Evolutionary conservation across 805 yeast genomes (phyloP).

Genomic region (Saturnispora galanensis): DNA sequence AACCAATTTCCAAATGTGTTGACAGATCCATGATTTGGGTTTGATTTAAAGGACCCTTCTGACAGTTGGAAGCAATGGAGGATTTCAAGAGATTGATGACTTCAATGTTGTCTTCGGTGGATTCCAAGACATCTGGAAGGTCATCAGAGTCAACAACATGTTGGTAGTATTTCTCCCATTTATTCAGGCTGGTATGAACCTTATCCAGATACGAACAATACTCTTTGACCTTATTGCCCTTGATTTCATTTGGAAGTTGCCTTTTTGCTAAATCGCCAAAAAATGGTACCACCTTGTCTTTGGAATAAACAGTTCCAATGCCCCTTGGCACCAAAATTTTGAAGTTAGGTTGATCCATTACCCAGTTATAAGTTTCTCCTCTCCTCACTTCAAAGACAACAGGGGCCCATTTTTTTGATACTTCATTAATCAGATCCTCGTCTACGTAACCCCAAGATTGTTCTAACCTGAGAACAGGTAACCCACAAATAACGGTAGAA

Average conservation of each 20-base stretch:
- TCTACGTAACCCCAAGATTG: constrained; percentile 70
- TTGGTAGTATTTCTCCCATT: constrained; percentile 71
- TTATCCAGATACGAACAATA: constrained; percentile 59
- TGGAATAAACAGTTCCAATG: constrained; percentile 65
- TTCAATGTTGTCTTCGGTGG: too few species aligned
- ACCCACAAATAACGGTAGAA: constrained; percentile 71
- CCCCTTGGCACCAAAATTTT: constrained; percentile 84
- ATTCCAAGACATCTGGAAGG: constrained; percentile 4
- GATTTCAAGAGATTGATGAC: constrained; percentile 18
- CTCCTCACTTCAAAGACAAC: constrained; percentile 83
- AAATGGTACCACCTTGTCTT: constrained; percentile 74
- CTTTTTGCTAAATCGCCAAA: constrained; percentile 68
- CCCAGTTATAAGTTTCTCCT: constrained; percentile 20
- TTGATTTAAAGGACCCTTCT: constrained; percentile 34
- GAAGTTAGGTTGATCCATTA: constrained; percentile 27
- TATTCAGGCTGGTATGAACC: constrained; percentile 59
- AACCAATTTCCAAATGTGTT: constrained; percentile 52
- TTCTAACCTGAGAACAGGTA: constrained; percentile 66
- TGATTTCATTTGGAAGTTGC: neutral
- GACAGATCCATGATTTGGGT: constrained; percentile 56
- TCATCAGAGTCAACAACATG: constrained; percentile 24
- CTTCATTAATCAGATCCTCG: constrained; percentile 44
- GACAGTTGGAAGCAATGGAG: constrained; percentile 36
- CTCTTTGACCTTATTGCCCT: constrained; percentile 31
- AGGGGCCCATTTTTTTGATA: constrained; percentile 84